phyloP scores from a whole-genome alignment of 345 rosid species.

The Hirschfeldia incana region DNA sequence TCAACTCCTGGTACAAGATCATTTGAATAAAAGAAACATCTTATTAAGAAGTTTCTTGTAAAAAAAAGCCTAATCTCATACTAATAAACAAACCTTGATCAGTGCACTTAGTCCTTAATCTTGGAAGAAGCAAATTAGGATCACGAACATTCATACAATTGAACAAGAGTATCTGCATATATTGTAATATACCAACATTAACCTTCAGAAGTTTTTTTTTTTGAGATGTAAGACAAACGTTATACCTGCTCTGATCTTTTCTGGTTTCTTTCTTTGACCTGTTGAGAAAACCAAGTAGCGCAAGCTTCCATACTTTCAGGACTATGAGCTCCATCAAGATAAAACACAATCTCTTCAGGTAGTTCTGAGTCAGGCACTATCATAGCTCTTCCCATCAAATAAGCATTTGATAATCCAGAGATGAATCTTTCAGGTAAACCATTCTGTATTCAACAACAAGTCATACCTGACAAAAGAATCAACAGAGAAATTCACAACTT shows the following conservation, averaged over 20 bases:
- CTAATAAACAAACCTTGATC: slow-evolving; percentile 45
- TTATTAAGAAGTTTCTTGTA: not conserved
- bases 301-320: slow-evolving; percentile 97
- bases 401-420: slow-evolving; percentile 73
- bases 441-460: slow-evolving; percentile 46
- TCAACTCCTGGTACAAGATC: slow-evolving; percentile 52
- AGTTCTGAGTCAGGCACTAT: slow-evolving; percentile 63
- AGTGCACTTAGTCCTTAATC: slow-evolving; percentile 53
- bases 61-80: not conserved
- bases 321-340: slow-evolving; percentile 96
- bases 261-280: slow-evolving; percentile 20
- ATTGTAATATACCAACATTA: not conserved
- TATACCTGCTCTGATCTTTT: slow-evolving; percentile 27
- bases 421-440: slow-evolving; percentile 72
- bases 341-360: slow-evolving; percentile 66
- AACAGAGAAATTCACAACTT: no score
- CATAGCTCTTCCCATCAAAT: slow-evolving; percentile 88
- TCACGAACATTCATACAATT: slow-evolving; percentile 95
- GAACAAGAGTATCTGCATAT: slow-evolving; percentile 40
- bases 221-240: not conserved
- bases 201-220: not conserved
- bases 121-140: slow-evolving; percentile 76
- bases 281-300: slow-evolving; percentile 81
- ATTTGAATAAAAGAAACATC: slow-evolving; percentile 1
- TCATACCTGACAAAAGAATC: not conserved